Evolutionary conservation across 495 filamentous ascomycete species (phyloP).

Genomic region (Penicillium bialowiezense): DNA sequence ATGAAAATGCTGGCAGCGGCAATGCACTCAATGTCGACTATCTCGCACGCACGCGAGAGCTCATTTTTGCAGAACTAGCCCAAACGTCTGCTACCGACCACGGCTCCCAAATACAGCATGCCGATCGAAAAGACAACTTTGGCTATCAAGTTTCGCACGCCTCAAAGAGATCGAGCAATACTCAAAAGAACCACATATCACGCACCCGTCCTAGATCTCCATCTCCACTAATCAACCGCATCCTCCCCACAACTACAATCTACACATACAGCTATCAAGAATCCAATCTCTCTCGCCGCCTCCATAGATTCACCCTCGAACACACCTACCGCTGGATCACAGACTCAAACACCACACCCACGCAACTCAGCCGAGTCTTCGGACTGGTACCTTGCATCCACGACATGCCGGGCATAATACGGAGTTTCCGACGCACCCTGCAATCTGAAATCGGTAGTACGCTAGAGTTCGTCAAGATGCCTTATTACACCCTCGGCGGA

Average conservation of each 20-base stretch:
- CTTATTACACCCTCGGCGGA: constrained; percentile 65
- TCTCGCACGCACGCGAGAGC: constrained; percentile 12
- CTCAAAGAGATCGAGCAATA: background rate
- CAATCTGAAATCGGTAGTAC: constrained; percentile 18
- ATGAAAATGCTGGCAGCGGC: background rate
- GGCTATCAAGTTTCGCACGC: constrained; percentile 18
- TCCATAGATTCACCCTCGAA: constrained; percentile 68
- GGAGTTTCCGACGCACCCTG: constrained; percentile 36
- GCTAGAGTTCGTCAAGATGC: constrained; percentile 55
- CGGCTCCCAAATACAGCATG: background rate
- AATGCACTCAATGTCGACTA: background rate
- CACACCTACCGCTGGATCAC: constrained; percentile 58
- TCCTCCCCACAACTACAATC: constrained; percentile 23
- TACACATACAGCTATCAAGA: constrained; percentile 53
- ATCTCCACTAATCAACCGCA: constrained; percentile 23
- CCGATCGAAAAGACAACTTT: constrained; percentile 4
- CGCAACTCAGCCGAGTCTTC: constrained; percentile 57
- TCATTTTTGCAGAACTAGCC: constrained; percentile 20
- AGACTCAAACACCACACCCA: constrained; percentile 48
- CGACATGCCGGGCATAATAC: constrained; percentile 46
- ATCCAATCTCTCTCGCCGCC: constrained; percentile 63
- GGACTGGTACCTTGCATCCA: constrained; percentile 63
- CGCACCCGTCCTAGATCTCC: constrained; percentile 4
- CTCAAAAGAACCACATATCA: background rate
- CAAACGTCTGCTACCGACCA: background rate